phyloP scores from a whole-genome alignment of 345 rosid species.

The Durio zibethinus region DNA sequence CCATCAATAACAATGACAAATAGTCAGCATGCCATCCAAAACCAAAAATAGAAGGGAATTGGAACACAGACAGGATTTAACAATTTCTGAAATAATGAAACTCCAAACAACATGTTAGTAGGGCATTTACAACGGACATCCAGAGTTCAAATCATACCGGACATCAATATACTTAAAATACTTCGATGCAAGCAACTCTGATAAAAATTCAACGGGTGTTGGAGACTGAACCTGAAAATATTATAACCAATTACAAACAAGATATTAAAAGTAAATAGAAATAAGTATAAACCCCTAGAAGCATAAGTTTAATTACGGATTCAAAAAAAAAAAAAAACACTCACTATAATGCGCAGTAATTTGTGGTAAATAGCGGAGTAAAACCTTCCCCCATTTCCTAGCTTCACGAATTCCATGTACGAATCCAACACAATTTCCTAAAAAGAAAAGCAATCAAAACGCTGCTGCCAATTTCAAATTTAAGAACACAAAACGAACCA shows the following conservation, averaged over 20 bases:
- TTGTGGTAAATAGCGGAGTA: slow-evolving; percentile 66
- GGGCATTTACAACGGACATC: not conserved
- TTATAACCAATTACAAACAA: not conserved
- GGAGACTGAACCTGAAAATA: slow-evolving; percentile 50
- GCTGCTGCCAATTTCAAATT: not conserved
- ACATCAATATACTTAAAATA: slow-evolving; percentile 76
- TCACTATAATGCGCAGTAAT: slow-evolving; percentile 61
- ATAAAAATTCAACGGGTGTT: slow-evolving; percentile 31
- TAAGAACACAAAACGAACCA: not conserved
- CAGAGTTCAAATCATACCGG: slow-evolving; percentile 39
- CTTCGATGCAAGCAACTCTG: slow-evolving; percentile 59
- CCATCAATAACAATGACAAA: not conserved
- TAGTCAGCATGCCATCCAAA: not conserved
- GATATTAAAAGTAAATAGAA: not conserved
- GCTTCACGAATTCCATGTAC: slow-evolving; percentile 73
- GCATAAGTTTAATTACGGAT: not conserved
- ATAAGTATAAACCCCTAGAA: not conserved
- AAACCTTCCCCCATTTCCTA: slow-evolving; percentile 62
- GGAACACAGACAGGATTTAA: not conserved
- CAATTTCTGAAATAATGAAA: not conserved
- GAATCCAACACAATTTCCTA: slow-evolving; percentile 80
- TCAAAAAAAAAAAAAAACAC: slow-evolving; percentile 17
- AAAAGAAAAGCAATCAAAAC: not conserved
- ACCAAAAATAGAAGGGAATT: no score
- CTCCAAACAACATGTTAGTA: not conserved